Evolutionary conservation across 306 rosid species (phyloP).

Genomic region (Rosa rugosa): DNA sequence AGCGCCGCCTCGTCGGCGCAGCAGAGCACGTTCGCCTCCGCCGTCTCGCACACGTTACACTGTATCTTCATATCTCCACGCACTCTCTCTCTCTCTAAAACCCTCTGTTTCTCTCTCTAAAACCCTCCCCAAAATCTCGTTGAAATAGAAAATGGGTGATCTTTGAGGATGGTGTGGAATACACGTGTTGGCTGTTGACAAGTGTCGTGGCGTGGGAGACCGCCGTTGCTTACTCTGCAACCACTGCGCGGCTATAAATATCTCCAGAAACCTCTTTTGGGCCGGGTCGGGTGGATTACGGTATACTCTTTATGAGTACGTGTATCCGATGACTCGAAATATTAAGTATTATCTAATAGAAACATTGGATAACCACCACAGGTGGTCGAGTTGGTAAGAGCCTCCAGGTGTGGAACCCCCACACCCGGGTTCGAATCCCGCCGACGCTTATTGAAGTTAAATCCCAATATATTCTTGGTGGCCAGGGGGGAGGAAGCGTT

Average conservation of each 20-base stretch:
- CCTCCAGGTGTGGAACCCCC: no score
- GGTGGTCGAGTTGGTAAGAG: no score
- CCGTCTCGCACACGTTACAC: constrained; percentile 88
- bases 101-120: no score
- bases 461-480: no score
- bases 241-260: neutral
- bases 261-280: neutral
- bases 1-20: constrained; percentile 98
- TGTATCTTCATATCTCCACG: constrained; percentile 79
- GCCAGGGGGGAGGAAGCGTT: no score
- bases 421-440: no score
- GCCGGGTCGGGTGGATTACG: neutral
- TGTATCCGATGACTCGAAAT: no score
- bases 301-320: neutral
- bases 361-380: no score
- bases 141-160: constrained; percentile 21
- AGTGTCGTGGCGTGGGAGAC: constrained; percentile 64
- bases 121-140: no score
- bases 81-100: no score
- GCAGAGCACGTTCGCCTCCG: constrained; percentile 87
- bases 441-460: no score
- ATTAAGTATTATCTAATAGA: no score
- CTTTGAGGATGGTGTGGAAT: constrained; percentile 18
- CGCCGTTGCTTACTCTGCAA: constrained; percentile 12
- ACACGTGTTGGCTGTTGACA: constrained; percentile 54